Evolutionary conservation across 305 asterid genomes (phyloP), one percentile per base, ranked within the genome.

Genomic region (Solanum chacoense): DNA sequence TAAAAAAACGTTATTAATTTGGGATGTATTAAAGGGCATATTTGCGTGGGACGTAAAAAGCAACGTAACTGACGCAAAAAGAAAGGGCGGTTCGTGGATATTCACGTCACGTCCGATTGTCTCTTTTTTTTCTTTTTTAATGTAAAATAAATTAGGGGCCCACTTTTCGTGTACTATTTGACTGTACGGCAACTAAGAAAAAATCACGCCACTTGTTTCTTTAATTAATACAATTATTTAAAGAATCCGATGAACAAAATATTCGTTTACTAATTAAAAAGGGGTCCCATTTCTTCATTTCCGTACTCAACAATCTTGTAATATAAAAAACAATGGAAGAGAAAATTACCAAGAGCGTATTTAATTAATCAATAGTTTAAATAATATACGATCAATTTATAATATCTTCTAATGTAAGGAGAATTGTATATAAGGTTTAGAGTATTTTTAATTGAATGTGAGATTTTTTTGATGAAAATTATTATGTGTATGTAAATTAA

Each of bases 141-240:
- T 59, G 31, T 20, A 59, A 34, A n/a, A n/a, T 65, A 45, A 85
- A 76, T 34, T 85, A 42, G 69, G 3, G 69, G 6, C 69, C 69
- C 11, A 18, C 69, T 26, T 87, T 87, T 87, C 90, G 90, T 55
- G 95, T 92, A 91, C 91, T 91, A 90, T 90, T 91, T 85, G 91
- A 89, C 90, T 93, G 96, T 93, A 94, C 97, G 94, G 93, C 55
- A 67, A 67, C 86, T 92, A 91, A 89, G 92, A 92, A 92, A 36
- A 90, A 65, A 16, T 89, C 63, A 85, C 87, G 84, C 87, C 88
- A 87, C 38, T 81, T 81, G 5, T 45, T 16, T 42, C 11, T 28
- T 45, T 45, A 45, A 83, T 45, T 16, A 6, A 45, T 59, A 59
- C 69, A 29, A 81, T 18, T 45, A 81, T 29, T 81, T 72, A 4